Base-by-base conservation (phyloP, 805 yeast species). In the Teunomyces funiuensis region DNA sequence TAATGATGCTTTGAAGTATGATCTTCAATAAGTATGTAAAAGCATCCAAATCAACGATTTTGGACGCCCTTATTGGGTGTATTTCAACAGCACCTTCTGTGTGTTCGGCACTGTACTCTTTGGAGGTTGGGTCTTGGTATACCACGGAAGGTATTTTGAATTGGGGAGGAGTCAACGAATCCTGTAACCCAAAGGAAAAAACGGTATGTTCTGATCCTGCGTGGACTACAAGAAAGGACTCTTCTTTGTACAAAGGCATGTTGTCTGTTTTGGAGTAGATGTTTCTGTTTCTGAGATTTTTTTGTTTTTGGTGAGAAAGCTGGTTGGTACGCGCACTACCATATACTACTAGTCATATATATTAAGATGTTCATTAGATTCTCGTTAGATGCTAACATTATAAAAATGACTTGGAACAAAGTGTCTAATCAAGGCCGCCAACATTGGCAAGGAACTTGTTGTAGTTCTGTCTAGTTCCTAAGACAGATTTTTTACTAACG, bases 131-230 rank as follows among this genome's bases (percentile, higher is more conserved):
- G 47, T 73, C 71, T 39, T 65, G 69, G 58, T 78, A 85, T 6
- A 91, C 95, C 28, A 71, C 71, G 0, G 96, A 82, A n/a, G 96
- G 95, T 20, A 89, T 70, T 42, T 79, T 79, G 48, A 76, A 77
- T 18, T 81, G 77, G 1, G 97, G 95, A 2, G 93, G 88, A 6
- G 85, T 66, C 46, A 87, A 73, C 1, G 85, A 71, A 40, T 78
- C 83, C 51, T 85, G 95, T 19, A 90, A 69, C 2, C 97, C 97
- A 58, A 86, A 82, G 50, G 85, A 85, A 20, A 87, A 86, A 40
- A 83, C 67, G 0, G 97, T 88, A 40, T 75, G 66, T 40, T 67
- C 70, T 2, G 95, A 84, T 20, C 97, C 96, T 1, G 95, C 87
- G 41, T 88, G 82, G 20, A 90, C 76, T 20, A 90, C 76, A 18